Evolutionary conservation across 2,329 filamentous ascomycete species (phyloP).

Genomic region (Metarhizium anisopliae): DNA sequence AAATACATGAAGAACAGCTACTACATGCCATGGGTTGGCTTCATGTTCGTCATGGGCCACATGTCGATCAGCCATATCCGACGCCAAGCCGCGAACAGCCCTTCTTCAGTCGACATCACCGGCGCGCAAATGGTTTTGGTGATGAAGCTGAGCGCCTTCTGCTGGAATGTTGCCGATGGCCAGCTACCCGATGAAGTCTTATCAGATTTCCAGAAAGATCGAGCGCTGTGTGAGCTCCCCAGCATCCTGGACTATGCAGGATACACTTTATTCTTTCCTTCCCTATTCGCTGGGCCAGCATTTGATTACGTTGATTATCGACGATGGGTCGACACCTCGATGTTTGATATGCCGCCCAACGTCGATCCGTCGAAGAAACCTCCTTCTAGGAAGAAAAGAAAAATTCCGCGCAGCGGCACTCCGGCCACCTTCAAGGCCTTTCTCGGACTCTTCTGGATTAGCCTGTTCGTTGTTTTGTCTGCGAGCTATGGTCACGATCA

Average conservation of each 20-base stretch:
- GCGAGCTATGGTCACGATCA: slow-evolving; percentile 55
- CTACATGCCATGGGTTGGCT: slow-evolving; percentile 96
- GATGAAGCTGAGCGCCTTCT: slow-evolving; percentile 95
- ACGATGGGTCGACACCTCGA: slow-evolving; percentile 84
- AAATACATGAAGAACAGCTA: slow-evolving; percentile 69
- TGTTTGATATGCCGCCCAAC: slow-evolving; percentile 79
- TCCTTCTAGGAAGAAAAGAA: slow-evolving; percentile 78
- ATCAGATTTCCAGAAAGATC: slow-evolving; percentile 79
- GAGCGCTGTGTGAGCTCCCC: slow-evolving; percentile 68
- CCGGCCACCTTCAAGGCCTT: slow-evolving; percentile 72
- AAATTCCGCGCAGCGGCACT: slow-evolving; percentile 82
- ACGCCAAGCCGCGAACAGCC: slow-evolving; percentile 62
- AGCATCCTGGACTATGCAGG: slow-evolving; percentile 71
- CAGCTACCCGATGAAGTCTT: slow-evolving; percentile 68
- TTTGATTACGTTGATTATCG: slow-evolving; percentile 94
- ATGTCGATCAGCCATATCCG: slow-evolving; percentile 85
- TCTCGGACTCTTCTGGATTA: slow-evolving; percentile 69
- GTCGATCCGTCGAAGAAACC: slow-evolving; percentile 81
- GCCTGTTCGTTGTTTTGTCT: slow-evolving; percentile 65
- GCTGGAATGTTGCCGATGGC: slow-evolving; percentile 96
- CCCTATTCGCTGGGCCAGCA: slow-evolving; percentile 78
- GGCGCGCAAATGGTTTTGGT: slow-evolving; percentile 96
- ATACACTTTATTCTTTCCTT: slow-evolving; percentile 93
- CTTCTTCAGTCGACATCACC: slow-evolving; percentile 73
- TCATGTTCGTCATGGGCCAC: slow-evolving; percentile 90